Conservation (phyloP, 2,329 filamentous ascomycete species). For the Trichophyton mentagrophytes region DNA sequence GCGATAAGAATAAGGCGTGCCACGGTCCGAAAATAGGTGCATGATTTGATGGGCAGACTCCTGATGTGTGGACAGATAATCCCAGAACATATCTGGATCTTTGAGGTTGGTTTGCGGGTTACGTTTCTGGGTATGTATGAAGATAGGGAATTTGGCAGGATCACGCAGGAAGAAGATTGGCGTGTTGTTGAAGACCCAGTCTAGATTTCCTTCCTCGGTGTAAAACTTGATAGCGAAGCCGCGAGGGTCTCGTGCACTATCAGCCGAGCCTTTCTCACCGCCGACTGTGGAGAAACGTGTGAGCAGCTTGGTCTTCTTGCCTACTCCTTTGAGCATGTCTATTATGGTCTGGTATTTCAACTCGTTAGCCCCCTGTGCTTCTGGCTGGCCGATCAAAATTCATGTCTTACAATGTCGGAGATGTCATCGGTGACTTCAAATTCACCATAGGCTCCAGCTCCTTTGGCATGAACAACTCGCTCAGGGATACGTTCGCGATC, state of each 20-base stretch:
- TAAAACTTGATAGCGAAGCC: slow-evolving; percentile 64
- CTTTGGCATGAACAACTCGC: slow-evolving; percentile 5
- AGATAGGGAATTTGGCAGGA: slow-evolving; percentile 58
- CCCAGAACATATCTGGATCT: slow-evolving; percentile 60
- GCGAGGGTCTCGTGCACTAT: slow-evolving; percentile 58
- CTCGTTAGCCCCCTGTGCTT: background rate
- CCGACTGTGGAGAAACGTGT: slow-evolving; percentile 65
- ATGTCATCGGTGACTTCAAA: slow-evolving; percentile 40
- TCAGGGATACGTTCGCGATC: slow-evolving; percentile 26
- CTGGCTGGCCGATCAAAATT: too few species aligned
- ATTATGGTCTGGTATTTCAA: slow-evolving; percentile 22
- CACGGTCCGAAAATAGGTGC: slow-evolving; percentile 53
- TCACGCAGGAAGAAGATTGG: slow-evolving; percentile 66
- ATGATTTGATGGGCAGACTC: slow-evolving; percentile 53
- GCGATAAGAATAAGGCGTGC: slow-evolving; percentile 52
- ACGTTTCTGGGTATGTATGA: slow-evolving; percentile 66
- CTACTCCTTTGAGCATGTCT: slow-evolving; percentile 44
- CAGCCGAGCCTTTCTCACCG: slow-evolving; percentile 58
- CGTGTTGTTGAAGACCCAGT: slow-evolving; percentile 45
- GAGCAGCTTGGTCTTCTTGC: slow-evolving; percentile 56
- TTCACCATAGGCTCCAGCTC: slow-evolving; percentile 4
- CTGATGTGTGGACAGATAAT: slow-evolving; percentile 48
- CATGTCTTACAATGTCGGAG: slow-evolving; percentile 31
- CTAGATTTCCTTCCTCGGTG: slow-evolving; percentile 62
- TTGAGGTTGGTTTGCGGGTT: slow-evolving; percentile 57